phyloP scores from a whole-genome alignment of 345 rosid genomes.

The Euclidium syriacum region DNA sequence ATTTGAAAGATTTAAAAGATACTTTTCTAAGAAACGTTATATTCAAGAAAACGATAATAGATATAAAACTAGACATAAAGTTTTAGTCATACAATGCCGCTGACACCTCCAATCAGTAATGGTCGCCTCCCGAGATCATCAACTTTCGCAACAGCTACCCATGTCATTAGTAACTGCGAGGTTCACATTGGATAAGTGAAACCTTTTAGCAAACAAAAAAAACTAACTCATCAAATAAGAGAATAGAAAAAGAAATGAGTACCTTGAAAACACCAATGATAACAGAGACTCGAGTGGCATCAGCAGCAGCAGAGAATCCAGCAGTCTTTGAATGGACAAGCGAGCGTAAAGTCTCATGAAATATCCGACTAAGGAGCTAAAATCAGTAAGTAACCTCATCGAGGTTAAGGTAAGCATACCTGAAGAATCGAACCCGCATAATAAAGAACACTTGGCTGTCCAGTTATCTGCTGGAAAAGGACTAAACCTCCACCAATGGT shows the following conservation, averaged over 20 bases:
- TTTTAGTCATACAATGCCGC: constrained; percentile 64
- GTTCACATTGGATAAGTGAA: not conserved
- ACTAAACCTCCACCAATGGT: constrained; percentile 92
- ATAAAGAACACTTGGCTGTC: constrained; percentile 96
- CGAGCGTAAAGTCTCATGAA: constrained; percentile 8
- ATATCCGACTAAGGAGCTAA: not conserved
- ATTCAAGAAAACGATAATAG: not conserved
- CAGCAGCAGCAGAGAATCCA: constrained; percentile 97
- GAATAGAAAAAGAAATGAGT: constrained; percentile 1
- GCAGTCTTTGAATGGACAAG: constrained; percentile 51
- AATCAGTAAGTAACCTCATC: not conserved
- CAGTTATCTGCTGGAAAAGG: constrained; percentile 98
- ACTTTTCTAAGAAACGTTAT: not conserved
- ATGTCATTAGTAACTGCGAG: constrained; percentile 75
- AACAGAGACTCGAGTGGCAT: constrained; percentile 91
- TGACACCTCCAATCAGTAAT: constrained; percentile 81
- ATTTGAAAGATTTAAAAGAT: constrained; percentile 20
- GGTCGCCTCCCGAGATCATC: constrained; percentile 97
- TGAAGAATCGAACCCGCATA: constrained; percentile 96
- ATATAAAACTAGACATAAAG: not conserved
- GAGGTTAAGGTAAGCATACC: constrained; percentile 40
- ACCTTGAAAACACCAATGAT: constrained; percentile 90
- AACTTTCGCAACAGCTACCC: constrained; percentile 75
- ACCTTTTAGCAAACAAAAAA: not conserved
- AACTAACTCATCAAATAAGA: not conserved